phyloP scores from a whole-genome alignment of 108 stramenopile genomes.

The Cyclotella sp. region DNA sequence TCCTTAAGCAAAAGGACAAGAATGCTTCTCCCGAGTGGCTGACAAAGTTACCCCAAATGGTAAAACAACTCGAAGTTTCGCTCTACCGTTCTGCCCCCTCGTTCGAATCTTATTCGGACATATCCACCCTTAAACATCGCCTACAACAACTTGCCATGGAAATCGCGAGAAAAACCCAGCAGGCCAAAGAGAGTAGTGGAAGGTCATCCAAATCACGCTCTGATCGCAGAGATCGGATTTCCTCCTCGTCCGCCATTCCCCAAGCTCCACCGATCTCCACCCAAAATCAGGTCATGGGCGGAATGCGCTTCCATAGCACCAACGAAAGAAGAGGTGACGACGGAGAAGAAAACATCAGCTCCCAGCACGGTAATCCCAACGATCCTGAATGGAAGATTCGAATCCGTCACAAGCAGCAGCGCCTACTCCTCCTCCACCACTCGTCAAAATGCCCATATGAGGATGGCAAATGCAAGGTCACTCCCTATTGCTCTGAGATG shows the following conservation, averaged over 20 bases:
- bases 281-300: slow-evolving; percentile 5
- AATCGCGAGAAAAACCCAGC: slow-evolving; percentile 77
- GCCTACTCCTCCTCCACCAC: slow-evolving; percentile 93
- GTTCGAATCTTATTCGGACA: slow-evolving; percentile 91
- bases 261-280: slow-evolving; percentile 8
- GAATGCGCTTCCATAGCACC: slow-evolving; percentile 29
- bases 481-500: slow-evolving; percentile 97
- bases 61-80: slow-evolving; percentile 93
- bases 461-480: slow-evolving; percentile 86
- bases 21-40: slow-evolving; percentile 91
- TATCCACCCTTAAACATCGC: slow-evolving; percentile 84
- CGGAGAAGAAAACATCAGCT: slow-evolving; percentile 19
- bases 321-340: slow-evolving; percentile 12
- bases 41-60: slow-evolving; percentile 95
- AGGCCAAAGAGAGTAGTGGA: slow-evolving; percentile 49
- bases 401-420: slow-evolving; percentile 97
- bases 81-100: slow-evolving; percentile 90
- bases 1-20: slow-evolving; percentile 90
- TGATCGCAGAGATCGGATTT: background rate
- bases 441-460: slow-evolving; percentile 96
- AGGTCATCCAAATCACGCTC: slow-evolving; percentile 10
- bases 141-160: slow-evolving; percentile 90
- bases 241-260: slow-evolving; percentile 13
- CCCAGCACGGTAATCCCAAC: slow-evolving; percentile 62
- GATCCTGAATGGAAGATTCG: slow-evolving; percentile 90